Evolutionary conservation across 805 yeast genomes (phyloP), one percentile per base, ranked within the genome.

Genomic region (Tetrapisispora fleetii): DNA sequence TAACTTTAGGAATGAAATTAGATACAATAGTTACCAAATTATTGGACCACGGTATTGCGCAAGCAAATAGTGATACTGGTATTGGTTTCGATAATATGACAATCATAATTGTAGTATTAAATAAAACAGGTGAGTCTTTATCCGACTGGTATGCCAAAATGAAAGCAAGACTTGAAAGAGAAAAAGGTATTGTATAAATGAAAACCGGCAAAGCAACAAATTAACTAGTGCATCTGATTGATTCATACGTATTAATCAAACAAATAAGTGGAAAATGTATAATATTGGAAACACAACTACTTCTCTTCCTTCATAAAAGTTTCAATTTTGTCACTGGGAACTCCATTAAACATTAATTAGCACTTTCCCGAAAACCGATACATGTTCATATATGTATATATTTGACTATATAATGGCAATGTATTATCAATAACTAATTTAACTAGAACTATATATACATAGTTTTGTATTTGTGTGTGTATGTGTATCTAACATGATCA

Each of bases 21-120:
- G 78, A 80, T 40, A 79, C 77, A 41, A 80, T 83, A 21, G 72
- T 77, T 18, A 81, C 80, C 46, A 72, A 74, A 48, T 63, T 84
- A 2, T 64, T 85, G 47, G 85, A 83, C 54, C 80, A 78, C 52
- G 80, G 88, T 49, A 74, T 85, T 46, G 73, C 78, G 7, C 78
- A 80, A 76, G 90, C 91, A 1, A 78, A 82, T 54, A 80, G 83
- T 35, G 72, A 76, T 30, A 85, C 91, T 0, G 93, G 93, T 2
- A 77, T 83, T 24, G 95, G 95, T 1, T 84, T 82, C 56, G 95
- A 85, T 62, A 85, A 85, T 58, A 85, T 85, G 91, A 83, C 90
- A 0, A 68, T 83, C 18, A 73, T 82, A n/a, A 75, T 85, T 6
- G 73, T 84, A 9, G 84, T 84, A 1, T 59, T 82, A 36, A 86